These are phyloP conservation scores for Punctularia strigosozonata DNA, from an alignment of 768 basidiomycete genomes.

Conservation along the genomic window DNA sequence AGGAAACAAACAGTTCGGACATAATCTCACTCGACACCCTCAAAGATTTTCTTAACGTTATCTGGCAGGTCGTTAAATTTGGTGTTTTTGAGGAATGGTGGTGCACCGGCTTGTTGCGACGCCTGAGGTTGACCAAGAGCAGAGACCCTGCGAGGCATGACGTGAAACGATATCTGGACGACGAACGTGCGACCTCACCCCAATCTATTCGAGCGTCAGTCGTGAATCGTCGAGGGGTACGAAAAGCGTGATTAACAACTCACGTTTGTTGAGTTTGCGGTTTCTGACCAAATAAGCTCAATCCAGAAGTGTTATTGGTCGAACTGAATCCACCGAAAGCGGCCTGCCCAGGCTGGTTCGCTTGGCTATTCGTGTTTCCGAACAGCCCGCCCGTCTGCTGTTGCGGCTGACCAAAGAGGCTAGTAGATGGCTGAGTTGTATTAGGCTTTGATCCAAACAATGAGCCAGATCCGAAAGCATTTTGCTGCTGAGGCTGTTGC, in stretches of 20 bases:
- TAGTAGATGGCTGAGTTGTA: background rate
- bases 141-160: background rate
- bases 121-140: background rate
- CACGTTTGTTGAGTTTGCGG: constrained; percentile 11
- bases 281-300: constrained; percentile 21
- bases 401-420: background rate
- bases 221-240: constrained; percentile 10
- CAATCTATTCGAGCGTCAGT: no score
- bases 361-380: constrained; percentile 3
- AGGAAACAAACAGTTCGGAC: background rate
- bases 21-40: constrained; percentile 53
- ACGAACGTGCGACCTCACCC: constrained; percentile 7
- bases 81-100: constrained; percentile 41
- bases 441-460: constrained; percentile 27
- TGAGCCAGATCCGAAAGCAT: no score
- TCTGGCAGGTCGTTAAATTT: constrained; percentile 82
- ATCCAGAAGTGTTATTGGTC: no score
- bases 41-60: constrained; percentile 48
- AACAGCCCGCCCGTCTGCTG: background rate
- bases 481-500: constrained; percentile 16
- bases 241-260: constrained; percentile 16
- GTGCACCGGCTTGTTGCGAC: constrained; percentile 12
- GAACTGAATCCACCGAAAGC: no score
- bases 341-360: constrained; percentile 6
- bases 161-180: constrained; percentile 3